Evolutionary conservation across 768 basidiomycete species (phyloP), one percentile per base, ranked within the genome.

Genomic region (Xerocomus spinulosus): DNA sequence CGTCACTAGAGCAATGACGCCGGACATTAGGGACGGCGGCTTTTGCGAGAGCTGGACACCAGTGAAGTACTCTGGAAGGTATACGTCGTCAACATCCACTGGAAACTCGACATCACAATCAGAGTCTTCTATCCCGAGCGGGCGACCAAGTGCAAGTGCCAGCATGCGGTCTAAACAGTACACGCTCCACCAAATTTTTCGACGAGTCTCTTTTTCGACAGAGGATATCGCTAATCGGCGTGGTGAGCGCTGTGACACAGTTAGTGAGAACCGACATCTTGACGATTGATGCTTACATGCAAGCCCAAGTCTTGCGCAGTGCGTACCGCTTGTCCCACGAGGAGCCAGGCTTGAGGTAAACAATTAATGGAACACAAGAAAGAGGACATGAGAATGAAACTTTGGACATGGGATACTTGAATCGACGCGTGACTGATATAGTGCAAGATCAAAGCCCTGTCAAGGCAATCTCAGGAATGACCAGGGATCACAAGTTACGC

Each of bases 121-220:
- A 10, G 82, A 74, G 67, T 95, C 92, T 57, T 92, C 89, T 52
- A 92, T 75, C 23, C 90, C 92, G 46, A 94, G 78, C 3, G 92
- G 92, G 9, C 92, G 79, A 39, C 92, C 92, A 13, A 95, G 75
- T 13, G 91, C 85, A 44, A 94, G 80, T 20, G 92, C 92, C 17
- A 95, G 83, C 88, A 93, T 92, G 42, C 91, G 83, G 66, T 89
- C 92, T 42, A 95, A 73, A 21, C 83, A 83, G 60, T 95, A 95
- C 23, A 93, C 88, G 35, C 87, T 83, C 90, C 92, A 94, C 92
- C 92, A 94, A 42, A 93, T 85, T 69, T 93, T 92, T 52, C 85
- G 76, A 25, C 91, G 81, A 0, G 89, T 88, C 68, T 94, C 90
- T 67, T 92, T 94, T 66, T 94, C 89, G 33, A 88, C 78, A 30